Conservation (phyloP, 805 yeast genomes). For the Spathaspora sp. region DNA sequence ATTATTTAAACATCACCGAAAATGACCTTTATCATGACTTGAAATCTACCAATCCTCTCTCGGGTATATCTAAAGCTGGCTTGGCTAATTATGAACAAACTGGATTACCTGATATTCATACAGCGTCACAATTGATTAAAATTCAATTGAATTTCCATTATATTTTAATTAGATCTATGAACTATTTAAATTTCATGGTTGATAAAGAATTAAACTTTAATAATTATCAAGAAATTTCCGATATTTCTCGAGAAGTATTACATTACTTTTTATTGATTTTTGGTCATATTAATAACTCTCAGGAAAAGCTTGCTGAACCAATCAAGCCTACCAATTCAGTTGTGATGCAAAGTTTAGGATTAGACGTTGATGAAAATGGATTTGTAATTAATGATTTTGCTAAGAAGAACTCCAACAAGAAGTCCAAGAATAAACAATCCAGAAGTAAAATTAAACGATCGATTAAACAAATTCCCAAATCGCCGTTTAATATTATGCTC, state of each 20-base stretch:
- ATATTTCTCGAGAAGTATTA: constrained; percentile 35
- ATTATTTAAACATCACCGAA: constrained; percentile 14
- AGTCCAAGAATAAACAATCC: constrained; percentile 2
- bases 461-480: constrained; percentile 24
- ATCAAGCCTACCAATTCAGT: constrained; percentile 10
- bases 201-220: constrained; percentile 36
- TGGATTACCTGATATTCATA: constrained; percentile 36
- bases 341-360: constrained; percentile 34
- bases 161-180: constrained; percentile 37
- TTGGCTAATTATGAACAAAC: constrained; percentile 20
- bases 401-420: constrained; percentile 26
- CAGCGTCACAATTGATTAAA: constrained; percentile 37
- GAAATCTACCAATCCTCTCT: constrained; percentile 10
- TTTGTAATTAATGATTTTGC: constrained; percentile 42
- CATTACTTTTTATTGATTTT: constrained; percentile 35
- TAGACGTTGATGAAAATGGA: constrained; percentile 44
- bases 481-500: constrained; percentile 39
- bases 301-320: constrained; percentile 6
- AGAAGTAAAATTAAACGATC: constrained; percentile 13
- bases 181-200: constrained; percentile 39
- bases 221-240: constrained; percentile 32
- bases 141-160: constrained; percentile 44
- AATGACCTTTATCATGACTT: constrained; percentile 31
- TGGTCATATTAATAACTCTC: constrained; percentile 27
- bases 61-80: constrained; percentile 16